phyloP scores from a whole-genome alignment of 2,329 filamentous ascomycete genomes.

The Proliferodiscus dingleyae region DNA sequence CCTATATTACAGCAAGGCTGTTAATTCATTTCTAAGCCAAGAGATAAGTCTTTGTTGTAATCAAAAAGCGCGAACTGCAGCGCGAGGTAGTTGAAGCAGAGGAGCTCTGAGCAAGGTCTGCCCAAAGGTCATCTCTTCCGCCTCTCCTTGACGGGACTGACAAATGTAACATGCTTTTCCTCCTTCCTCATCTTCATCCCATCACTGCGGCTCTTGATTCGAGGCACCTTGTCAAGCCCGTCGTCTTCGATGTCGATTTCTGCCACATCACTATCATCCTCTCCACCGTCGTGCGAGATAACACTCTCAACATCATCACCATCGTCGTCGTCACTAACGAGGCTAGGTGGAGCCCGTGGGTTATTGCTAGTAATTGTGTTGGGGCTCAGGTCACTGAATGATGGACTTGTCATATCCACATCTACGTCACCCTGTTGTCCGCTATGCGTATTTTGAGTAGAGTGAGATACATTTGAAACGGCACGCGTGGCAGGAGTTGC shows the following conservation, averaged over 20 bases:
- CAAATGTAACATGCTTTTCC: conserved; percentile 34
- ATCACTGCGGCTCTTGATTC: conserved; percentile 20
- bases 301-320: conserved; percentile 54
- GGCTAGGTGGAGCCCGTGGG: conserved; percentile 53
- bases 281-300: conserved; percentile 41
- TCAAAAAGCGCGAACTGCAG: conserved; percentile 10
- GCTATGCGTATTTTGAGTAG: conserved; percentile 14
- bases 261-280: conserved; percentile 57
- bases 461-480: conserved; percentile 17
- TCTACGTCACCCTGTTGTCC: conserved; percentile 14
- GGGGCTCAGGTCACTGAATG: conserved; percentile 62
- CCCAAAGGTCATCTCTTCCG: conserved; percentile 11
- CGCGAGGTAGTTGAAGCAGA: not conserved
- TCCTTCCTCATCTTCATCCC: conserved; percentile 30
- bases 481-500: conserved; percentile 29
- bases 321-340: conserved; percentile 75
- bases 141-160: conserved; percentile 29
- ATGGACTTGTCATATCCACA: conserved; percentile 41
- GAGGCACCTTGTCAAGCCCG: conserved; percentile 26
- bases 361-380: conserved; percentile 68
- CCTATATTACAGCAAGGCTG: conserved; percentile 26
- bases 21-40: conserved; percentile 18
- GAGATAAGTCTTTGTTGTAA: conserved; percentile 21
- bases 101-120: not conserved
- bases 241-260: conserved; percentile 58